Evolutionary conservation across 1,284 basidiomycete species (phyloP).

Genomic region (Ceratobasidium sp.): DNA sequence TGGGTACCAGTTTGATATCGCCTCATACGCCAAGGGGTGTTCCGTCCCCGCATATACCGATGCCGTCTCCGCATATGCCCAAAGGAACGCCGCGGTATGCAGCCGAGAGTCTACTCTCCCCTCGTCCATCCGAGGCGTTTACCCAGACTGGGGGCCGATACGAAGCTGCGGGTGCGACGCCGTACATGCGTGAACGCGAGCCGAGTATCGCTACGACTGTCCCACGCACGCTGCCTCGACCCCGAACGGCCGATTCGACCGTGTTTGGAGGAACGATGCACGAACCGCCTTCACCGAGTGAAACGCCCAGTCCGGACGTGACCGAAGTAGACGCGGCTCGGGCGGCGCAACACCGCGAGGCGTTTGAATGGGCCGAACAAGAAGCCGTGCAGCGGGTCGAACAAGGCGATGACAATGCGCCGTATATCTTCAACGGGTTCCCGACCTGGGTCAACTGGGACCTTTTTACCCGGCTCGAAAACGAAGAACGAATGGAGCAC

Average conservation of each 20-base stretch:
- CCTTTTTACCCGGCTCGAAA: constrained; percentile 39
- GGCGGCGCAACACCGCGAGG: too few relatives aligned
- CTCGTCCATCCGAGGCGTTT: background rate
- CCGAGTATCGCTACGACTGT: constrained; percentile 27
- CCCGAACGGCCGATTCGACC: too few relatives aligned
- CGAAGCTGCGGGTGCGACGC: constrained; percentile 31
- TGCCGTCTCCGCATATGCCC: constrained; percentile 24
- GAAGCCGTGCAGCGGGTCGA: too few relatives aligned
- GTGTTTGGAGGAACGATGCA: too few relatives aligned
- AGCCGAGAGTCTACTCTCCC: constrained; percentile 9
- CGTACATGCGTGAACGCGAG: constrained; percentile 31
- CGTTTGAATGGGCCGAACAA: too few relatives aligned
- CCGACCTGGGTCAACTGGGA: constrained; percentile 44
- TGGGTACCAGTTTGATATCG: constrained; percentile 15
- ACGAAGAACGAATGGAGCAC: background rate
- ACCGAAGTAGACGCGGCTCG: too few relatives aligned
- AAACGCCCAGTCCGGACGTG: too few relatives aligned
- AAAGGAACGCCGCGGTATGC: constrained; percentile 19
- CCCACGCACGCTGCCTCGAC: too few relatives aligned
- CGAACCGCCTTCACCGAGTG: too few relatives aligned
- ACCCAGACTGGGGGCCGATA: background rate
- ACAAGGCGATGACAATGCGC: too few relatives aligned
- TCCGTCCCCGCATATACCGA: constrained; percentile 10
- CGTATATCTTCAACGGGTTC: constrained; percentile 40
- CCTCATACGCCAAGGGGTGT: constrained; percentile 23